These are phyloP conservation scores for Ilex paraguariensis DNA, from an alignment of 305 asterid species.

Conservation along the genomic window DNA sequence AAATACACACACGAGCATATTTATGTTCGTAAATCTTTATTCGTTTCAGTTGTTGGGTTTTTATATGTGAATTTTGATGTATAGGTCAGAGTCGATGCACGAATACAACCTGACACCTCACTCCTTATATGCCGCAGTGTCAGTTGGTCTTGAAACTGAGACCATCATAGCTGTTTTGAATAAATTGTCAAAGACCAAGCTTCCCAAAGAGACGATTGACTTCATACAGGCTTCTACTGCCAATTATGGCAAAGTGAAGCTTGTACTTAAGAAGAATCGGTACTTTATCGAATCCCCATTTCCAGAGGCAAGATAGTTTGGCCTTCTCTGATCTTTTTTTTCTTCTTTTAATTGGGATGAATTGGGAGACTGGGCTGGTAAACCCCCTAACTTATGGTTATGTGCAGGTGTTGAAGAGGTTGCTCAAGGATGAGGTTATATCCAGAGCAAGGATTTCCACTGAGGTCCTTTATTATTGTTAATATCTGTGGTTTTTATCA, in stretches of 20 bases:
- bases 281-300: constrained; percentile 85
- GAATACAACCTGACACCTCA: constrained; percentile 97
- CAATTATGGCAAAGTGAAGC: constrained; percentile 96
- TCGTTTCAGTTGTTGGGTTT: not conserved
- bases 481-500: too few relatives aligned
- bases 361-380: constrained; percentile 4
- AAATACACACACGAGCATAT: not conserved
- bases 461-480: constrained; percentile 38
- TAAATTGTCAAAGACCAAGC: constrained; percentile 87
- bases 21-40: too few relatives aligned
- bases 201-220: constrained; percentile 91
- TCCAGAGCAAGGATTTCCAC: constrained; percentile 64
- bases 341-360: constrained; percentile 1
- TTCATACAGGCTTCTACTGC: constrained; percentile 88
- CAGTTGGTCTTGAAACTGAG: constrained; percentile 96
- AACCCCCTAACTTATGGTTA: constrained; percentile 6
- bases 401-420: constrained; percentile 68
- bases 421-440: constrained; percentile 71
- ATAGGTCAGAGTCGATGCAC: constrained; percentile 97
- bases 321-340: constrained; percentile 3
- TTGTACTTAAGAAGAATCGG: constrained; percentile 87
- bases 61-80: constrained; percentile 10
- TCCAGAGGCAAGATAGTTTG: constrained; percentile 71
- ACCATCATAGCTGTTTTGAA: constrained; percentile 74
- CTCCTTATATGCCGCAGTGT: constrained; percentile 88